A percentile compares a stretch with the other conserved stretches of the same genome.
phyloP scores from a whole-genome alignment of 148 eudicot genomes.

The Tetragonia tetragonoides region DNA sequence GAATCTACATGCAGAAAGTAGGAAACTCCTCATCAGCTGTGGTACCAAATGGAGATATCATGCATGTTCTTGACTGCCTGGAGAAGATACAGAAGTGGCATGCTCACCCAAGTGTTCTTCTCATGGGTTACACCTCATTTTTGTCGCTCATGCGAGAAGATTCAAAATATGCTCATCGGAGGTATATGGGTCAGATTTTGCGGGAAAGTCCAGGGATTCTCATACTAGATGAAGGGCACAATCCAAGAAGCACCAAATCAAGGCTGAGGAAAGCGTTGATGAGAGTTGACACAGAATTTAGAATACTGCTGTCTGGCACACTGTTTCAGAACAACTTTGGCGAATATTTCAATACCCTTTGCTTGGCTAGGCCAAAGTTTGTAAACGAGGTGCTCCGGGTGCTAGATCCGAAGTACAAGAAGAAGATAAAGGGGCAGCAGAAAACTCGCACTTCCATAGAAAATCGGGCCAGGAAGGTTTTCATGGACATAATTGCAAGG shows the following conservation, averaged over 20 bases:
- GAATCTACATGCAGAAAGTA: constrained; percentile 55
- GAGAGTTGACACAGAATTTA: constrained; percentile 73
- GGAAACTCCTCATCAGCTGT: constrained; percentile 41
- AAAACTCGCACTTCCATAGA: constrained; percentile 60
- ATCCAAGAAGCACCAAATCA: constrained; percentile 92
- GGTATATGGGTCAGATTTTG: constrained; percentile 79
- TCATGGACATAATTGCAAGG: constrained; percentile 69
- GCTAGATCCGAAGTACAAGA: constrained; percentile 77
- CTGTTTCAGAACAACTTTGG: constrained; percentile 93
- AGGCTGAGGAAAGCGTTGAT: constrained; percentile 80
- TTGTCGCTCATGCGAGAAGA: constrained; percentile 79
- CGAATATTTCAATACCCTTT: constrained; percentile 91
- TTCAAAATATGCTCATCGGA: constrained; percentile 73
- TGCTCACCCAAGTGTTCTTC: constrained; percentile 88
- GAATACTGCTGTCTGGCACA: constrained; percentile 84
- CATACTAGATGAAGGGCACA: constrained; percentile 94
- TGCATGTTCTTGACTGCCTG: constrained; percentile 90
- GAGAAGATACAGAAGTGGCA: constrained; percentile 95
- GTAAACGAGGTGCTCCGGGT: constrained; percentile 69
- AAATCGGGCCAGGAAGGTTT: constrained; percentile 80
- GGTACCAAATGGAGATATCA: constrained; percentile 72
- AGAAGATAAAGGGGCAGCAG: constrained; percentile 51
- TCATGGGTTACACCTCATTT: constrained; percentile 97
- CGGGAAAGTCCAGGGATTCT: constrained; percentile 82
- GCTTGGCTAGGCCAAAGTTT: constrained; percentile 81